These are phyloP conservation scores for Mercurialis annua DNA, from an alignment of 345 rosid species.

Conservation along the genomic window DNA sequence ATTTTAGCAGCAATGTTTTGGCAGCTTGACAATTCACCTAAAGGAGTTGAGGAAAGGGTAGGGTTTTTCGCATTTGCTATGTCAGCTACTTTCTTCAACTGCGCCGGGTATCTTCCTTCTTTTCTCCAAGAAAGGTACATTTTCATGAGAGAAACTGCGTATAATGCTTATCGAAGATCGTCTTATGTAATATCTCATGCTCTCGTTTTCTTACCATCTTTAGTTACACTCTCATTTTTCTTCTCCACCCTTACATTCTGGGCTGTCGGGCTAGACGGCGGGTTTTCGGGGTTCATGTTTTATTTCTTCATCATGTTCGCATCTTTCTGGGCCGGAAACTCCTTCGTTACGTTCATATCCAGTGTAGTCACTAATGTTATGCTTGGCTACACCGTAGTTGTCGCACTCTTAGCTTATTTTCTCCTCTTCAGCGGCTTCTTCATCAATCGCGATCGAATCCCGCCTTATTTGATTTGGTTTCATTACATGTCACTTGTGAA, in stretches of 20 bases:
- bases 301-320: slow-evolving; percentile 69
- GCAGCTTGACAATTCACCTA: slow-evolving; percentile 81
- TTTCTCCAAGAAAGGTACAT: slow-evolving; percentile 94
- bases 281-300: slow-evolving; percentile 64
- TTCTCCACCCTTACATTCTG: slow-evolving; percentile 72
- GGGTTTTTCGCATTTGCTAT: slow-evolving; percentile 96
- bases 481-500: slow-evolving; percentile 89
- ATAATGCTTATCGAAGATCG: slow-evolving; percentile 81
- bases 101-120: slow-evolving; percentile 87
- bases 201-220: slow-evolving; percentile 47
- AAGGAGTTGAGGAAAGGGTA: slow-evolving; percentile 77
- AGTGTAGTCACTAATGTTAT: slow-evolving; percentile 91
- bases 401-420: slow-evolving; percentile 86
- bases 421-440: slow-evolving; percentile 93
- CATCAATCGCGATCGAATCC: slow-evolving; percentile 82
- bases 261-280: slow-evolving; percentile 92
- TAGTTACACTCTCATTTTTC: slow-evolving; percentile 60
- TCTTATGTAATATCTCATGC: slow-evolving; percentile 89
- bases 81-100: slow-evolving; percentile 96
- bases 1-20: slow-evolving; percentile 87
- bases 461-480: slow-evolving; percentile 90
- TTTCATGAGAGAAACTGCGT: slow-evolving; percentile 94
- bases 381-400: slow-evolving; percentile 90
- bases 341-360: slow-evolving; percentile 88
- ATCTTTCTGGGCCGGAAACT: slow-evolving; percentile 90